These are phyloP conservation scores for Penicillium arizonense DNA, from an alignment of 495 filamentous ascomycete genomes.

Conservation along the genomic window DNA sequence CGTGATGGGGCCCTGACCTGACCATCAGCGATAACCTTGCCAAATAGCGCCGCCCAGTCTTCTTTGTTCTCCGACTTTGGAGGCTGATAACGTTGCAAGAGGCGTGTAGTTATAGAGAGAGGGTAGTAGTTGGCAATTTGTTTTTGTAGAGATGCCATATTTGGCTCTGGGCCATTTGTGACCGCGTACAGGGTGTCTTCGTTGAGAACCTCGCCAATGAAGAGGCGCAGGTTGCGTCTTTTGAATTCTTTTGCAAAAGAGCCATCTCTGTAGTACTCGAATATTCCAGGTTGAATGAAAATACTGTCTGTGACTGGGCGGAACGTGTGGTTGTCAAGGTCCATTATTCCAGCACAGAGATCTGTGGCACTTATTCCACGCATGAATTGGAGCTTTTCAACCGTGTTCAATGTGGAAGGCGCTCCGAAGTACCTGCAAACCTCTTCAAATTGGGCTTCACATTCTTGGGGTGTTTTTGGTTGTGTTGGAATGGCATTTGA, in stretches of 20 bases:
- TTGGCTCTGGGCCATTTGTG: conserved; percentile 31
- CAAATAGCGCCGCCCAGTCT: conserved; percentile 45
- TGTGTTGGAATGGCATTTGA: conserved; percentile 50
- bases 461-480: conserved; percentile 40
- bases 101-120: conserved; percentile 25
- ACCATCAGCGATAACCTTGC: conserved; percentile 46
- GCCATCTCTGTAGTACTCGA: conserved; percentile 38
- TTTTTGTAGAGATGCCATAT: conserved; percentile 29
- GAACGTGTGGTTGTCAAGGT: conserved; percentile 43
- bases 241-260: conserved; percentile 40
- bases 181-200: conserved; percentile 45
- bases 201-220: conserved; percentile 48
- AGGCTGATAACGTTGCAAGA: conserved; percentile 38
- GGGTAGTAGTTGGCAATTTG: conserved; percentile 49
- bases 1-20: conserved; percentile 38
- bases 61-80: conserved; percentile 15
- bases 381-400: conserved; percentile 36
- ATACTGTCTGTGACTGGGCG: conserved; percentile 40
- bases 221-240: conserved; percentile 33
- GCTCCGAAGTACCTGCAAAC: conserved; percentile 39
- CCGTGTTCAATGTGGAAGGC: conserved; percentile 17
- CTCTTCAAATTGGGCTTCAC: conserved; percentile 49
- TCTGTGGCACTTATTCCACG: conserved; percentile 27
- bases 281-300: conserved; percentile 39
- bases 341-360: conserved; percentile 29